A percentile compares a stretch with the other conserved stretches of the same genome.
phyloP scores from a whole-genome alignment of 495 filamentous ascomycete species.

The Immersiella caudata region DNA sequence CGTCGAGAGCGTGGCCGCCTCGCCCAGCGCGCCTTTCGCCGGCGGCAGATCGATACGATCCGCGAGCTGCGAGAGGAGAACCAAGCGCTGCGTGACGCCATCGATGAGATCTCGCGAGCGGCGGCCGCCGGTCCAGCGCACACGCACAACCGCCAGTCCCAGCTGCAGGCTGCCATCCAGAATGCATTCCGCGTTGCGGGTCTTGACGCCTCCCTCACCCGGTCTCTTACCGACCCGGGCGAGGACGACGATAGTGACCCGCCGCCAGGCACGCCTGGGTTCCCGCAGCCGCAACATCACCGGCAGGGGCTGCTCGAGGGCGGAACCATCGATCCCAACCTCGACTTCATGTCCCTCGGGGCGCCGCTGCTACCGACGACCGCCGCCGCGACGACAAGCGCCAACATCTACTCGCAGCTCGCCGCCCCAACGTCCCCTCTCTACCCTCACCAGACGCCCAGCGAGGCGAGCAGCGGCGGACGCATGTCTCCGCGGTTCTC shows the following conservation, averaged over 20 bases:
- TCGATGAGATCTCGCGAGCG: slow-evolving; percentile 16
- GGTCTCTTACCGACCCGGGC: background rate
- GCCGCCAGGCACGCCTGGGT: background rate
- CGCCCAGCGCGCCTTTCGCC: slow-evolving; percentile 24
- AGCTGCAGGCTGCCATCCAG: slow-evolving; percentile 16
- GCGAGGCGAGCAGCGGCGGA: background rate
- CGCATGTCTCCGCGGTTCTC: slow-evolving; percentile 21
- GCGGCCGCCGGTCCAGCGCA: background rate
- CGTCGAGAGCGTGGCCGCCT: slow-evolving; percentile 22
- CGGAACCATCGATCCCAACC: background rate
- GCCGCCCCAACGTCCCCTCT: background rate
- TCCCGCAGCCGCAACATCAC: background rate
- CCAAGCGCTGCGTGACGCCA: slow-evolving; percentile 18
- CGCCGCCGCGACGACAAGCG: background rate
- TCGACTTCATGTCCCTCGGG: slow-evolving; percentile 5
- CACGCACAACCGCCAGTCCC: background rate
- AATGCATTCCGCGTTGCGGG: slow-evolving; percentile 14
- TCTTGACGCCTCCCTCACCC: slow-evolving; percentile 9
- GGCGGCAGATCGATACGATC: slow-evolving; percentile 24
- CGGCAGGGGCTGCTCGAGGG: slow-evolving; percentile 2
- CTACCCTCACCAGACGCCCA: background rate
- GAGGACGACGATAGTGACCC: background rate
- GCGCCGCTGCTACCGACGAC: slow-evolving; percentile 4
- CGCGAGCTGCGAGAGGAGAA: slow-evolving; percentile 23
- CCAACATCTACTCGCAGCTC: slow-evolving; percentile 12